These are phyloP conservation scores for Sesbania bispinosa DNA, from an alignment of 306 rosid genomes.

Conservation along the genomic window DNA sequence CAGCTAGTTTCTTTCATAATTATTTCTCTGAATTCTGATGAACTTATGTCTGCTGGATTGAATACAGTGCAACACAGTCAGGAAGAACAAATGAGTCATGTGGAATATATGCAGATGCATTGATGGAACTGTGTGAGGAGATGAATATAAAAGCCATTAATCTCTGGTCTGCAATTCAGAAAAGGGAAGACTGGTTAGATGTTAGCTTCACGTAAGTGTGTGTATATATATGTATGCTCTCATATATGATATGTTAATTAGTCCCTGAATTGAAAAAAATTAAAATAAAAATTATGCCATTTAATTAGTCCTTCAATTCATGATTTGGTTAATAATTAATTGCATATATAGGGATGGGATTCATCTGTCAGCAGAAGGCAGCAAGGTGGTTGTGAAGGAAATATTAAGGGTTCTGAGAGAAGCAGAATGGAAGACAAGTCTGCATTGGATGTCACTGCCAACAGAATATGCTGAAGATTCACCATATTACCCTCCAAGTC, in stretches of 20 bases:
- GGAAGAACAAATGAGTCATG: slow-evolving; percentile 52
- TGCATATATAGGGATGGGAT: slow-evolving; percentile 59
- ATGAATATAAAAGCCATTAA: slow-evolving; percentile 55
- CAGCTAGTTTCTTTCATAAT: too few species aligned
- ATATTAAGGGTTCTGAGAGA: slow-evolving; percentile 50
- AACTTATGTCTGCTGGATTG: background rate
- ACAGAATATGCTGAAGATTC: slow-evolving; percentile 57
- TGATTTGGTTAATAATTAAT: background rate
- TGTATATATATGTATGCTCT: background rate
- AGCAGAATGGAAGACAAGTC: slow-evolving; percentile 71
- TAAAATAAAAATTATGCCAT: too few species aligned
- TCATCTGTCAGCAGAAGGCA: slow-evolving; percentile 66
- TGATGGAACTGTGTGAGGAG: slow-evolving; percentile 56
- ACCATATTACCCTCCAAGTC: slow-evolving; percentile 33
- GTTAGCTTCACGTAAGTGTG: slow-evolving; percentile 73
- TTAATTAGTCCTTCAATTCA: background rate
- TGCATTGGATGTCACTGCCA: slow-evolving; percentile 59
- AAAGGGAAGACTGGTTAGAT: slow-evolving; percentile 57
- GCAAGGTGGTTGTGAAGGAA: slow-evolving; percentile 65
- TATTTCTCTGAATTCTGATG: background rate
- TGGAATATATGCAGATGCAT: slow-evolving; percentile 65
- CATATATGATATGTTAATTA: background rate
- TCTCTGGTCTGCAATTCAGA: slow-evolving; percentile 61
- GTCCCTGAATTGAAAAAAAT: too few species aligned
- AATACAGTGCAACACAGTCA: slow-evolving; percentile 25